phyloP scores from a whole-genome alignment of 2,329 filamentous ascomycete species.

The Colletotrichum karsti region DNA sequence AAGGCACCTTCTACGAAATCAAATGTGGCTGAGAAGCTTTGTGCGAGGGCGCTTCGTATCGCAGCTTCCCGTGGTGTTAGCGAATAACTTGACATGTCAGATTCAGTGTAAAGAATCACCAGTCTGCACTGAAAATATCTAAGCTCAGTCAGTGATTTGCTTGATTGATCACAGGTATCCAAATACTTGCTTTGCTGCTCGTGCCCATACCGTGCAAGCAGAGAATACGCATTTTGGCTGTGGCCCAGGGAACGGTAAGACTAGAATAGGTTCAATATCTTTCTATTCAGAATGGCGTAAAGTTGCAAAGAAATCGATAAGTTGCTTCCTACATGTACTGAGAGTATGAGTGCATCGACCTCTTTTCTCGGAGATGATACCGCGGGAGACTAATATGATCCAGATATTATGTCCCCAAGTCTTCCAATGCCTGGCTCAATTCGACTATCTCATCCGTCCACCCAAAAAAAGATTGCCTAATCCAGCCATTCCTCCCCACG shows the following conservation, averaged over 20 bases:
- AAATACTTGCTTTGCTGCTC: neutral
- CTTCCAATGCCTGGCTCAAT: neutral
- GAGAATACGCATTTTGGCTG: neutral
- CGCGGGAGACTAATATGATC: too few relatives aligned
- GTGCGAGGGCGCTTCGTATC: neutral
- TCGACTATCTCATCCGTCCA: neutral
- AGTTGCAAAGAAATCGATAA: too few relatives aligned
- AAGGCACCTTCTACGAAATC: neutral
- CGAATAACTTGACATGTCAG: neutral
- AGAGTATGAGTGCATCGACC: too few relatives aligned
- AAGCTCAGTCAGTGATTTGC: fast-evolving
- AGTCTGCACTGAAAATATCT: neutral
- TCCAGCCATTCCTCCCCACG: neutral
- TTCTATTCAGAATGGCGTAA: too few relatives aligned
- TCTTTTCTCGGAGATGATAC: too few relatives aligned
- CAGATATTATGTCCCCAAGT: neutral
- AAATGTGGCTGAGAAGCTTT: neutral
- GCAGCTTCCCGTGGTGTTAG: neutral
- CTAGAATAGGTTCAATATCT: too few relatives aligned
- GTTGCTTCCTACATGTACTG: too few relatives aligned
- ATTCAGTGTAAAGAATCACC: neutral
- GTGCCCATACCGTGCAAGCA: neutral
- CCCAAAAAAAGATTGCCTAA: neutral
- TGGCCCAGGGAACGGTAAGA: too few relatives aligned
- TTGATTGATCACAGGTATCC: too few relatives aligned